Evolutionary conservation across 306 rosid species (phyloP), one percentile per base, ranked within the genome.

Genomic region (Arachis stenosperma): DNA sequence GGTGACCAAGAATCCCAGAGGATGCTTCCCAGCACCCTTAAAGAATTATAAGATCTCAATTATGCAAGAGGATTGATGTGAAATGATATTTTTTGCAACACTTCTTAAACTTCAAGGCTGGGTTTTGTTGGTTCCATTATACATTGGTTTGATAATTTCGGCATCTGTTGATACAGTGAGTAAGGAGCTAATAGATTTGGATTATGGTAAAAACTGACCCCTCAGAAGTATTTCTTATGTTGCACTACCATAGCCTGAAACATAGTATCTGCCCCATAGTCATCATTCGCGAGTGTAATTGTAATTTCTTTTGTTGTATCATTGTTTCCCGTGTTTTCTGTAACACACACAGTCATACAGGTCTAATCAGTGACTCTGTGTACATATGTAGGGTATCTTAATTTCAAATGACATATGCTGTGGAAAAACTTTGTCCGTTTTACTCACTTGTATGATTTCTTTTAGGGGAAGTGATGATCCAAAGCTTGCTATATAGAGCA

Each of bases 101-200:
- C 66, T 66, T 2, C 67, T 68, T 53, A 78, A 65, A 55, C 62
- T 71, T 59, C 72, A 42, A 58, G 33, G 72, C 61, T 22, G 59
- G 82, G 76, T 64, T 77, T 79, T 75, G 63, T 71, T 61, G 48
- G 42, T 61, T 33, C 76, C 74, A 76, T 67, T 73, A 69, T 68
- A 61, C 57, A 36, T 27, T 11, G 55, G 70, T 81, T 83, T 70
- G 76, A 80, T 69, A 65, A 46, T 71, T 70, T 73, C 50, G 71
- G 84, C 74, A 84, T 64, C 71, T 78, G 65, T 40, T 66, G 79
- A 74, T 66, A 61, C 64, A 47, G 27, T 74, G 79, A 71, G 70
- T 60, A 70, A 79, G 75, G 76, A 81, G 88, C 75, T 81, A 71
- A 56, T 60, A 36, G 76, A 39, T 81, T 71, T 75, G 71, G 80